Conservation (phyloP, 345 rosid species). For the Eucalyptus marginata region DNA sequence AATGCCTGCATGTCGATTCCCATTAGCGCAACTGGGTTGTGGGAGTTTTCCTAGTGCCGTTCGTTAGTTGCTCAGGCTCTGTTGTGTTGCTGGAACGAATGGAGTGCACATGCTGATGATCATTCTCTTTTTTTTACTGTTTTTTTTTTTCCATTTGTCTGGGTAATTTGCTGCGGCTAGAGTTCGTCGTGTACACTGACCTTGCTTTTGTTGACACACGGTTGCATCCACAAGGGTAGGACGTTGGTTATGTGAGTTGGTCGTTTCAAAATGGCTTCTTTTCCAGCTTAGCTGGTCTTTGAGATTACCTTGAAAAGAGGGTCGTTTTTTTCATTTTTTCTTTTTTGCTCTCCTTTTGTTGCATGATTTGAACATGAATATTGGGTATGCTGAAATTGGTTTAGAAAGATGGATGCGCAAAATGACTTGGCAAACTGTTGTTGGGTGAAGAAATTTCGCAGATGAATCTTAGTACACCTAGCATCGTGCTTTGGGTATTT, state of each 20-base stretch:
- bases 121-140: neutral
- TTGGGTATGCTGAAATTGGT: neutral
- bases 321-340: neutral
- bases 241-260: neutral
- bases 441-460: neutral
- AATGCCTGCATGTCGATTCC: neutral
- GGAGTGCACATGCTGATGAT: neutral
- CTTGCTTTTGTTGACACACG: neutral
- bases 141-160: neutral
- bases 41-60: neutral
- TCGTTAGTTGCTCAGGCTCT: neutral
- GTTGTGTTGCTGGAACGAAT: neutral
- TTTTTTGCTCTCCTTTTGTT: neutral
- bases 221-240: neutral
- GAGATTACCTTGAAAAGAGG: neutral
- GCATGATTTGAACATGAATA: neutral
- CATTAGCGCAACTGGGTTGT: neutral
- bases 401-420: neutral
- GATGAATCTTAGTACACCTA: neutral
- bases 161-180: neutral
- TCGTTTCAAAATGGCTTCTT: neutral
- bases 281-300: neutral
- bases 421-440: neutral
- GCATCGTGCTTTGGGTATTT: neutral
- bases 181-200: neutral